Evolutionary conservation across 177 flowering plant genomes (phyloP), one percentile per base, ranked within the genome.

Genomic region (Telopea speciosissima): DNA sequence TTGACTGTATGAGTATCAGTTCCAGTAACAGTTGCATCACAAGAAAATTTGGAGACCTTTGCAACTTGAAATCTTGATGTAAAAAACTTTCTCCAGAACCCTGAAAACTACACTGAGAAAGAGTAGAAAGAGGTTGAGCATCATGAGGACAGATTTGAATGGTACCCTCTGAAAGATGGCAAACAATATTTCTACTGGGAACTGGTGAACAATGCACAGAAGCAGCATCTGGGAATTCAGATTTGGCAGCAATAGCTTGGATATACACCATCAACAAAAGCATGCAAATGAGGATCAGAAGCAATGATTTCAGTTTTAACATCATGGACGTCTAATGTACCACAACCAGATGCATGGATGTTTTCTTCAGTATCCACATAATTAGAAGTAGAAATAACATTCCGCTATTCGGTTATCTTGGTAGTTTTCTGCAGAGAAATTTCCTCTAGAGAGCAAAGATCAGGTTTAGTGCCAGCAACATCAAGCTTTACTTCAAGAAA

Each of bases 391-490:
- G 65, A 24, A 66, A 59, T 22, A 40, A 63, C 63, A 67, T 23
- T 69, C 36, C 49, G 67, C 45, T 33, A 8, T 25, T 49, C 64
- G 62, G 21, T 21, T 8, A 24, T 68, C 36, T 63, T 54, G 22
- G 26, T 40, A 36, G 68, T 52, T n/a, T 62, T 22, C 24, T 66
- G 65, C n/a, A 24, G 60, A 66, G 58, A 69, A 54, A 64, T 69
- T 28, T 58, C 81, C 74, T 24, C 70, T 68, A 65, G 62, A 70
- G 72, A 70, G 58, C 42, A 68, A 4, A 56, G 63, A 69, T 60
- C 70, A 40, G 69, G 36, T 65, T 75, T 75, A 61, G n/a, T 52
- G 8, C 65, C 68, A 67, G 70, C 24, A 72, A 54, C 31, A 45
- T 68, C 59, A 25, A 24, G 52, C 24, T 45, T 49, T 45, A 25